Base-by-base conservation (phyloP, 768 basidiomycete genomes). In the Dioszegia aurantiaca region DNA sequence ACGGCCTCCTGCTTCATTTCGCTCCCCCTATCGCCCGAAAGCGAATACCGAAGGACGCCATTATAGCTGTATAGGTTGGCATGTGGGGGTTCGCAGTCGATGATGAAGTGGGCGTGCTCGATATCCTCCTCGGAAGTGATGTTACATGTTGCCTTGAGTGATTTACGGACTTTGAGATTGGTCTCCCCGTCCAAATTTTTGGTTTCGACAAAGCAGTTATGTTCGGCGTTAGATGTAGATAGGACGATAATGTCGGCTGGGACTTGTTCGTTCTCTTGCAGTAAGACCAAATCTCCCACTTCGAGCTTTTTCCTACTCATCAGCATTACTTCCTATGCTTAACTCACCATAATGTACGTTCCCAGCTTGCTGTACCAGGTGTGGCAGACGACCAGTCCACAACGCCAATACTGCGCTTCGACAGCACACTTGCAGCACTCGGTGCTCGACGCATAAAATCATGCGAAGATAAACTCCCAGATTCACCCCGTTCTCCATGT, bases 171-270 rank as follows among this genome's bases (percentile, higher is more conserved):
- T 78, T 99, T 99, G 67, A 98, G 79, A 74, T 98, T 98, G 44
- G 94, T 97, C 79, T 98, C 94, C 1, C 94, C 94, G 67, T 98
- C 94, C 55, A 98, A 78, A 72, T 98, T 97, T 82, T 98, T 98
- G 43, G 94, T 98, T 80, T 98, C 94, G 53, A 98, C 81, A 69
- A 91, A 99, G 76, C 93, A 95, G 77, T 91, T 79, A 11, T 89
- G 87, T 62, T 95, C 92, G 2, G 89, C 79, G 76, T 95, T 90
- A 8, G 90, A 92, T 0, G 93, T 93, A 9, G 90, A 85, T 5
- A 97, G 83, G 0, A 99, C 89, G 60, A 93, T 82, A 63, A 98
- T 87, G 70, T 99, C 94, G 8, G 94, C 94, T 0, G 94, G 94
- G 12, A 98, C 87, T 78, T 95, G 94, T 48, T 97, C 94, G 76